Conservation (phyloP, 1,284 basidiomycete genomes). For the Kwoniella shivajii region DNA sequence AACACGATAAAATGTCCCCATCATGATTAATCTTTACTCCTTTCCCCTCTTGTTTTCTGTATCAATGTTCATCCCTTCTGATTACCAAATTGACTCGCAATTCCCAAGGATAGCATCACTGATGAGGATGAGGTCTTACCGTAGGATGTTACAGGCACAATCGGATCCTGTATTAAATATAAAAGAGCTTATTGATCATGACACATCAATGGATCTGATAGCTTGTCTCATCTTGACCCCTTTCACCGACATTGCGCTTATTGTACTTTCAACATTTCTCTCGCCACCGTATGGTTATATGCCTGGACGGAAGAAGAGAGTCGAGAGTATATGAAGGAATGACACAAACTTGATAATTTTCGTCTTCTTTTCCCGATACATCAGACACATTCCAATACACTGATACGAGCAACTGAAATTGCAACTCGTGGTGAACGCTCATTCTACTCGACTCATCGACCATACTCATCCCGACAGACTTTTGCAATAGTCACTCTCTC, state of each 20-base stretch:
- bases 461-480: background rate
- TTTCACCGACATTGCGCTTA: constrained; percentile 2
- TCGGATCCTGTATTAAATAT: background rate
- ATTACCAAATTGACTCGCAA: background rate
- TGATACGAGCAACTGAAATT: background rate
- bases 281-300: background rate
- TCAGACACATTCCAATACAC: background rate
- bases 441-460: background rate
- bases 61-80: background rate
- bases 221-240: background rate
- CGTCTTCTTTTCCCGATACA: background rate
- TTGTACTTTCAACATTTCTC: constrained; percentile 10
- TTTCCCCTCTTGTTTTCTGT: no score
- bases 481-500: constrained; percentile 5
- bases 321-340: background rate
- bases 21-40: background rate
- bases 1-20: background rate
- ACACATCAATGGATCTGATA: constrained; percentile 1
- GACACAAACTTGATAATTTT: background rate
- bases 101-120: background rate
- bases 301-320: background rate
- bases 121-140: no score
- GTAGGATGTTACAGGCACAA: constrained; percentile 8
- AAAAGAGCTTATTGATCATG: constrained; percentile 9
- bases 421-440: background rate